Percentiles rank a stretch among this genome's conserved stretches.
These are phyloP conservation scores for Camelina neglecta DNA, from an alignment of 345 rosid species.

Conservation along the genomic window DNA sequence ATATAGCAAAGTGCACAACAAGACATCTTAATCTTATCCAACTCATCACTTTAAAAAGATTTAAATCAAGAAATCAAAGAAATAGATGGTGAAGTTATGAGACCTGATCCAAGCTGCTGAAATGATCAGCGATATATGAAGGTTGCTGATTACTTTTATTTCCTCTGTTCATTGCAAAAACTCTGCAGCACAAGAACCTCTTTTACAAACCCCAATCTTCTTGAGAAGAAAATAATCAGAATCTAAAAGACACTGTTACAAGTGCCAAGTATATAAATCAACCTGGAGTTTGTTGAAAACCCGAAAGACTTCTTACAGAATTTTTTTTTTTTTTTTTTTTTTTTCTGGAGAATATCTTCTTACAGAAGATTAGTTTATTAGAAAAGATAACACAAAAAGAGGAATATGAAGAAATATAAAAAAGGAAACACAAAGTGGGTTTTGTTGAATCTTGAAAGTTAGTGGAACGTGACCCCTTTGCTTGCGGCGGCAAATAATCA, in stretches of 20 bases:
- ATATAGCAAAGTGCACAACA: background rate
- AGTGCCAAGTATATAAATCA: conserved; percentile 1
- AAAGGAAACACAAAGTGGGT: background rate
- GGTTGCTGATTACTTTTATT: conserved; percentile 45
- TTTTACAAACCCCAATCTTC: conserved; percentile 2
- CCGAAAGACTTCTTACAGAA: conserved; percentile 12
- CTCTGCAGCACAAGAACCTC: conserved; percentile 20
- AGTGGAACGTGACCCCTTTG: conserved; percentile 39
- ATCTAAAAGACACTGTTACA: background rate
- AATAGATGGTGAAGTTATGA: background rate
- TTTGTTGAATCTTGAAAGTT: conserved; percentile 42
- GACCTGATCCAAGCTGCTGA: conserved; percentile 81
- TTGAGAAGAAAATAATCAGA: conserved; percentile 9
- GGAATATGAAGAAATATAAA: background rate
- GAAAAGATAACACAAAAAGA: background rate
- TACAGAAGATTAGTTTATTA: background rate
- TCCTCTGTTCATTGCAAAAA: conserved; percentile 37
- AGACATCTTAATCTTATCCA: background rate
- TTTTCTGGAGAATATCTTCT: background rate
- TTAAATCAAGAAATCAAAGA: conserved; percentile 22
- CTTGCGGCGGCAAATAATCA: conserved; percentile 36
- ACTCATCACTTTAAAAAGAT: background rate
- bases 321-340: background rate
- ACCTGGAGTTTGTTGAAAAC: conserved; percentile 27
- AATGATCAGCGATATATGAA: conserved; percentile 63